These are phyloP conservation scores for Saccharomyces kudriavzevii DNA, from an alignment of 805 yeast species.

Conservation along the genomic window DNA sequence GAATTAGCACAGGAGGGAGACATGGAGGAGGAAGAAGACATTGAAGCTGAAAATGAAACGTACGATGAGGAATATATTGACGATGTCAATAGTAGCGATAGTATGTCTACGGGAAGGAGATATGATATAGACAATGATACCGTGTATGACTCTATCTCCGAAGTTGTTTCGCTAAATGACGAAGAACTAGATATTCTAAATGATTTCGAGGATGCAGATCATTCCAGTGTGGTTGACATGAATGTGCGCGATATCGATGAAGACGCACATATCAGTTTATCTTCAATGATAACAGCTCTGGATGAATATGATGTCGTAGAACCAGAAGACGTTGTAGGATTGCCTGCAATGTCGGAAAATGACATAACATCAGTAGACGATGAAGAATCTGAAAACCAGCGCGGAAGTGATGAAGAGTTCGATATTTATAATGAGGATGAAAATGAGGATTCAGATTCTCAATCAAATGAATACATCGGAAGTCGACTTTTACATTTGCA, in stretches of 20 bases:
- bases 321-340: conserved; percentile 5
- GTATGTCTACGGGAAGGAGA: background rate
- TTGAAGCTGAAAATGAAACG: conserved; percentile 9
- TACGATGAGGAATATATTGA: conserved; percentile 5
- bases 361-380: background rate
- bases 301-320: conserved; percentile 26
- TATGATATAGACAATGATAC: conserved; percentile 4
- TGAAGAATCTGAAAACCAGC: conserved; percentile 1
- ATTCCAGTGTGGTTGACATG: background rate
- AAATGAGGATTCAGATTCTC: conserved; percentile 7
- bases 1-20: background rate
- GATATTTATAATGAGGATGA: conserved; percentile 4
- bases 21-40: conserved; percentile 4
- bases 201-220: conserved; percentile 4
- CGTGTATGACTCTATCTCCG: conserved; percentile 8
- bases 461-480: conserved; percentile 4
- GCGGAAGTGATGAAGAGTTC: conserved; percentile 2
- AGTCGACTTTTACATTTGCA: conserved; percentile 5
- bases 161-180: conserved; percentile 7
- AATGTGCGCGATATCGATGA: background rate
- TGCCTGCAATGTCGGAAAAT: conserved; percentile 1
- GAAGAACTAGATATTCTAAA: background rate
- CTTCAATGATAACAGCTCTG: conserved; percentile 21
- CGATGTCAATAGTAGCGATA: conserved; percentile 2
- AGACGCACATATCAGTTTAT: conserved; percentile 6